phyloP scores from a whole-genome alignment of 495 filamentous ascomycete genomes.

The Hypoxylon fuscum region DNA sequence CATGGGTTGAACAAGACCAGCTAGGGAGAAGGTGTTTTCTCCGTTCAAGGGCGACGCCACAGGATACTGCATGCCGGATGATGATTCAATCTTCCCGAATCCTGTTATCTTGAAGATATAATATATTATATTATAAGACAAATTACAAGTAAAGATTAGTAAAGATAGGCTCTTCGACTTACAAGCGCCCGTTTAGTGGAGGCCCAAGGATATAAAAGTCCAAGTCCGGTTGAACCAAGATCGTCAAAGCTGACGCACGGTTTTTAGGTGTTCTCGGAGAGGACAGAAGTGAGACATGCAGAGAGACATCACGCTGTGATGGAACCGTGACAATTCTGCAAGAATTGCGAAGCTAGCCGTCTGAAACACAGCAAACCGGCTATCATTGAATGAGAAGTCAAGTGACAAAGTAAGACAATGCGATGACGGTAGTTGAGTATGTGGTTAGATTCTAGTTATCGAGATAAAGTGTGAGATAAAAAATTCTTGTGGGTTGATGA shows the following conservation, averaged over 20 bases:
- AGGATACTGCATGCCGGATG: neutral
- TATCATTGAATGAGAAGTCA: conserved; percentile 7
- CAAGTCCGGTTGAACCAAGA: conserved; percentile 38
- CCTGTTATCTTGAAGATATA: neutral
- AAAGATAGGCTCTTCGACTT: neutral
- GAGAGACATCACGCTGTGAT: conserved; percentile 38
- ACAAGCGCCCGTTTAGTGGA: conserved; percentile 32
- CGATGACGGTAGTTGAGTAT: conserved; percentile 1
- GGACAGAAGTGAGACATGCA: conserved; percentile 44
- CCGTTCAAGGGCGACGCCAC: neutral
- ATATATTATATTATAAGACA: neutral
- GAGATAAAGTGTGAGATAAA: neutral
- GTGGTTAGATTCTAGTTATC: neutral
- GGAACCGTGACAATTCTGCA: conserved; percentile 31
- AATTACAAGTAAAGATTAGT: neutral
- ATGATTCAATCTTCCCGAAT: neutral
- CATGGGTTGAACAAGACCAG: conserved; percentile 12
- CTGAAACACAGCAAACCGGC: conserved; percentile 28
- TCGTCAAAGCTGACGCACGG: conserved; percentile 27
- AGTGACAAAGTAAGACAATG: conserved; percentile 8
- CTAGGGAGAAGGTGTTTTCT: neutral
- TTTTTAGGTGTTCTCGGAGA: conserved; percentile 24
- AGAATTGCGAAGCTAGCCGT: conserved; percentile 40
- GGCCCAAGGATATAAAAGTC: conserved; percentile 22
- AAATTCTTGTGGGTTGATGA: conserved; percentile 4